Evolutionary conservation across 805 yeast genomes (phyloP), one percentile per base, ranked within the genome.

Genomic region (Candida wancherniae): DNA sequence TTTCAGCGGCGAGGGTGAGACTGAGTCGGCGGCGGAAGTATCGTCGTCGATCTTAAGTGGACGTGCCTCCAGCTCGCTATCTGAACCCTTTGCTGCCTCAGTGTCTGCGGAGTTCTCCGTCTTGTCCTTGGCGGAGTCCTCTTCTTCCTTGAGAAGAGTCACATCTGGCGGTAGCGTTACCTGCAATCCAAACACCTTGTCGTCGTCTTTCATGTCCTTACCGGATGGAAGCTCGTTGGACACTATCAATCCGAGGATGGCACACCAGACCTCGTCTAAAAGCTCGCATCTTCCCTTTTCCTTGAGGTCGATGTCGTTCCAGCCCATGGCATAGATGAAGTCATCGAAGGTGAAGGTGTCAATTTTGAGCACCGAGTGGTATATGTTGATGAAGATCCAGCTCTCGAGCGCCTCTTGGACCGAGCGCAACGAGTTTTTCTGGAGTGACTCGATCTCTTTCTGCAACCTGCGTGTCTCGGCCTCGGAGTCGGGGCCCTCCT

Each of bases 291-390:
- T 55, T 2, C 68, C 65, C 4, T 57, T 55, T 3, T 58, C 55
- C 21, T 64, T 62, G 30, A 47, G 55, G 39, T 66, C 69, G 6
- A 54, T 52, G 23, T 32, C 42, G 17, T 61, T 60, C 71, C 78
- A 63, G 22, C 62, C 59, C 58, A 80, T 51, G 8, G 75, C 78
- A 33, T 74, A 73, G 6, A 80, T 50, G 47, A 74, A 83, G 43
- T 81, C 94, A 57, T 85, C 95, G 58, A 82, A 84, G 0, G 90
- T 79, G 45, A 84, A 79, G 0, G 81, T 71, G 46, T 80, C 86
- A n/a, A 86, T 57, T 4, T 69, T 50, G 19, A 85, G 58, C 1
- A 85, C 75, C 20, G 69, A 68, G 43, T 77, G 74, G 53, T 78
- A 85, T 29, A 83, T 69, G 51, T 84, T 84, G 17, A 84, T 54